These are phyloP conservation scores for Neurospora discreta DNA, from an alignment of 495 filamentous ascomycete genomes.

Conservation along the genomic window DNA sequence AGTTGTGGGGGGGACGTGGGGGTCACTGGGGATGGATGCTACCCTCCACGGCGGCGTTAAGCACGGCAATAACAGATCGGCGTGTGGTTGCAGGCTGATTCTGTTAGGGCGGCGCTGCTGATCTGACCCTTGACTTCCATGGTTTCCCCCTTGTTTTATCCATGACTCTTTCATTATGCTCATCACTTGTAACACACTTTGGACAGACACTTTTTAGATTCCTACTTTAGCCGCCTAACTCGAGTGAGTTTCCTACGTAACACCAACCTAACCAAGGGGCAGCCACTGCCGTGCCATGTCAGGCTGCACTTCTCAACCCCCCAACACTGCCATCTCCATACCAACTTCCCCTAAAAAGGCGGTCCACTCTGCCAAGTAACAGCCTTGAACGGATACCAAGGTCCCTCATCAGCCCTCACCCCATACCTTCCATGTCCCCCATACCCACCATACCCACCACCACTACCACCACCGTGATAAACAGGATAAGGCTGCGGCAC, in stretches of 20 bases:
- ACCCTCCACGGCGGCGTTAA: not conserved
- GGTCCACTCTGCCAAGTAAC: not conserved
- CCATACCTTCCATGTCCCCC: not conserved
- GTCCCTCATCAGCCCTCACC: not conserved
- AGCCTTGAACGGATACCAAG: not conserved
- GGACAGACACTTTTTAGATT: not conserved
- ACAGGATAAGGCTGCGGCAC: not conserved
- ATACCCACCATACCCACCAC: not conserved
- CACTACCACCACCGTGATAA: not conserved
- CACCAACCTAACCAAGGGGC: not conserved
- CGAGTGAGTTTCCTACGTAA: not conserved
- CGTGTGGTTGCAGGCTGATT: not conserved
- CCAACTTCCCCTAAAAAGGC: not conserved
- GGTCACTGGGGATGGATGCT: not conserved
- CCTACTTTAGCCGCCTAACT: not conserved
- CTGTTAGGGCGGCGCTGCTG: not conserved
- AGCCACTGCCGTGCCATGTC: not conserved
- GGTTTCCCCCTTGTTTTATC: not conserved
- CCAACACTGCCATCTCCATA: not conserved
- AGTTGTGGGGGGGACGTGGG: not conserved
- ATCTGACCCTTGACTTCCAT: not conserved
- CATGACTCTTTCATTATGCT: not conserved
- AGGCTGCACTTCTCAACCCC: too few species aligned
- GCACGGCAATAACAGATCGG: not conserved
- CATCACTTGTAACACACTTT: not conserved